phyloP scores from a whole-genome alignment of 176 grass and related monocot species.

The Raddia distichophylla region DNA sequence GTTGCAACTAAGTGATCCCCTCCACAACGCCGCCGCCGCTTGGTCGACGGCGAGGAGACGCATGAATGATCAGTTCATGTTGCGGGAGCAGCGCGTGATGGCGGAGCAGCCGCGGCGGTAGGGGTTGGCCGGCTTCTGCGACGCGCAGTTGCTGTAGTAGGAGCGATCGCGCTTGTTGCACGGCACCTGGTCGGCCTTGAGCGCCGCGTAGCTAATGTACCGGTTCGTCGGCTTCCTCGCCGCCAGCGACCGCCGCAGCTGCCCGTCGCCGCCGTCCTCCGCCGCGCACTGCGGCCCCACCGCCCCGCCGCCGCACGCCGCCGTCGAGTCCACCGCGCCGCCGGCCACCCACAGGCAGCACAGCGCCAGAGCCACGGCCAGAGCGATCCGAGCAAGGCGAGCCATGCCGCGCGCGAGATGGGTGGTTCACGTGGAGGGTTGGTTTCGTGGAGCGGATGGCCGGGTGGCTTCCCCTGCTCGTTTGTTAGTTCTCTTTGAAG shows the following conservation, averaged over 20 bases:
- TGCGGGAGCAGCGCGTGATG: conserved; percentile 73
- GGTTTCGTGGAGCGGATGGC: neutral
- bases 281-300: conserved; percentile 32
- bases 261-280: neutral
- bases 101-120: conserved; percentile 73
- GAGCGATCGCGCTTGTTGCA: conserved; percentile 62
- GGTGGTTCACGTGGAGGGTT: neutral
- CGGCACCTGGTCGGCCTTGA: conserved; percentile 60
- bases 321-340: neutral
- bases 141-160: conserved; percentile 77
- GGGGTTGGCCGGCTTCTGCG: conserved; percentile 49
- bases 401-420: neutral
- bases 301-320: conserved; percentile 3
- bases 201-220: conserved; percentile 74
- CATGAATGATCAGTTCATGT: conserved; percentile 38
- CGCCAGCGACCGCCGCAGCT: conserved; percentile 20
- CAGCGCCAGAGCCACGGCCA: neutral
- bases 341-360: neutral
- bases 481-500: neutral
- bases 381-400: neutral
- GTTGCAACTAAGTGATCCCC: no score
- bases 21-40: no score
- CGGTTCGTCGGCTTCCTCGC: conserved; percentile 26
- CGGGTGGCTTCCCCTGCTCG: neutral
- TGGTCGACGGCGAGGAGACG: no score